These are phyloP conservation scores for Arctium minus DNA, from an alignment of 129 eudicot genomes.

Conservation along the genomic window DNA sequence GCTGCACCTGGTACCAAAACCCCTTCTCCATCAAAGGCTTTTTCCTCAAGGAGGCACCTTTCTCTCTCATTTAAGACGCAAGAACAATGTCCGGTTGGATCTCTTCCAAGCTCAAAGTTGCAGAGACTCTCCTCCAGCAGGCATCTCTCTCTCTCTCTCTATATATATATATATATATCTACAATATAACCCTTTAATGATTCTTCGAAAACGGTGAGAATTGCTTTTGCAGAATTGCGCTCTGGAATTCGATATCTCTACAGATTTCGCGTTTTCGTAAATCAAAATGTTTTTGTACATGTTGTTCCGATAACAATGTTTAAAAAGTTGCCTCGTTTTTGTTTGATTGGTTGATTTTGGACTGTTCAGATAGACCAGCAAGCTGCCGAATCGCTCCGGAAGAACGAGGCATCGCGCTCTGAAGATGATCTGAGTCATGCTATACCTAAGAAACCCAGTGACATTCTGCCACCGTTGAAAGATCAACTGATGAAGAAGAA, in stretches of 20 bases:
- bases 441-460: conserved; percentile 28
- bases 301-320: not conserved
- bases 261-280: not conserved
- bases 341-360: conserved; percentile 11
- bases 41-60: not conserved
- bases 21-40: not conserved
- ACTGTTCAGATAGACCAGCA: conserved; percentile 82
- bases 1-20: not conserved
- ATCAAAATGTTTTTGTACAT: not conserved
- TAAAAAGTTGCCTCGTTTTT: not conserved
- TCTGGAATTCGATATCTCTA: not conserved
- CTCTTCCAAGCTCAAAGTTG: conserved; percentile 93
- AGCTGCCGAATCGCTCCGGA: conserved; percentile 88
- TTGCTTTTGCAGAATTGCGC: not conserved
- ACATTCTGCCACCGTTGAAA: conserved; percentile 58
- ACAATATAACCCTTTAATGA: not conserved
- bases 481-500: conserved; percentile 76
- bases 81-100: conserved; percentile 81
- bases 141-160: conserved; percentile 13
- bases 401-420: conserved; percentile 55
- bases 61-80: not conserved
- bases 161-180: not conserved
- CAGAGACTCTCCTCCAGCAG: conserved; percentile 80
- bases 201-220: not conserved
- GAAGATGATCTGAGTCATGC: conserved; percentile 33